A percentile compares a stretch with the other conserved stretches of the same genome.
Conservation (phyloP, 129 eudicot genomes). For the Heracleum sosnowskyi region DNA sequence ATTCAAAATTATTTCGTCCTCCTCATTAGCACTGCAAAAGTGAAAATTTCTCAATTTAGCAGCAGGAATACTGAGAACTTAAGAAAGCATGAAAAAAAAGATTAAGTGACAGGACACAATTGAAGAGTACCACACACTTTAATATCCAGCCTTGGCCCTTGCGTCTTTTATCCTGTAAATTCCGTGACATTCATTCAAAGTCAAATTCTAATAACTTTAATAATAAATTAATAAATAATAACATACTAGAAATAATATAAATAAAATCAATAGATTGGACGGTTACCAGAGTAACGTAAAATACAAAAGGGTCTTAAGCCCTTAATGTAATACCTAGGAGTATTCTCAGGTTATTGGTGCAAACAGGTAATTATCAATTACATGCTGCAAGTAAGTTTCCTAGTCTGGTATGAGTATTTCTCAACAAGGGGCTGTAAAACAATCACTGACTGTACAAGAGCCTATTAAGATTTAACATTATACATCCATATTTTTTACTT, state of each 20-base stretch:
- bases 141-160: conserved; percentile 49
- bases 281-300: not conserved
- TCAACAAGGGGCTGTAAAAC: not conserved
- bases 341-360: not conserved
- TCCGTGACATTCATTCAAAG: conserved; percentile 23
- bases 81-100: conserved; percentile 5
- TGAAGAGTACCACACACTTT: conserved; percentile 62
- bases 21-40: conserved; percentile 58
- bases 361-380: not conserved
- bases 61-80: conserved; percentile 6
- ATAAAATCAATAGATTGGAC: too few species aligned
- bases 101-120: conserved; percentile 12
- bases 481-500: not conserved
- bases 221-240: not conserved
- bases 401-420: not conserved
- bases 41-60: not conserved
- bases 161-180: conserved; percentile 47
- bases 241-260: too few species aligned
- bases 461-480: not conserved
- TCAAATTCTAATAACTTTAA: not conserved
- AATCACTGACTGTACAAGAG: not conserved
- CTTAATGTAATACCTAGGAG: not conserved
- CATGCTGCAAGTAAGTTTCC: not conserved
- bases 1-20: conserved; percentile 67
- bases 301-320: not conserved